Evolutionary conservation across 2,329 filamentous ascomycete genomes (phyloP).

Genomic region (Diaporthe caulivora): DNA sequence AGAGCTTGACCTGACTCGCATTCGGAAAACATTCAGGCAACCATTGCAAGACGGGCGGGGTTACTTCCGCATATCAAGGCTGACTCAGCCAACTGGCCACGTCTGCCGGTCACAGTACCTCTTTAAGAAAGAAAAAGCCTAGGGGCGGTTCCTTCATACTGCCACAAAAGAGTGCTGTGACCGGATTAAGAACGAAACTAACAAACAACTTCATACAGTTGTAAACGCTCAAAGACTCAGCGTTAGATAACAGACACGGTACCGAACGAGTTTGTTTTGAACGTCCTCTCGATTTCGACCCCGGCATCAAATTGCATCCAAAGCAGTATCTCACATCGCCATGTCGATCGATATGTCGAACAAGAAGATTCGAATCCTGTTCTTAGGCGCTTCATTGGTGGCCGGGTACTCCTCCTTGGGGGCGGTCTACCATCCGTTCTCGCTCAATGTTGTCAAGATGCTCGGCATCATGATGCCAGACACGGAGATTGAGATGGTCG

Average conservation of each 20-base stretch:
- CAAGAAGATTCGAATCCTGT: constrained; percentile 33
- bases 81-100: constrained; percentile 24
- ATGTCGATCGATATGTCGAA: background rate
- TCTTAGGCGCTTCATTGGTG: constrained; percentile 33
- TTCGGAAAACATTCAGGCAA: background rate
- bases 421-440: constrained; percentile 31
- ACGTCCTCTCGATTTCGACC: background rate
- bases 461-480: constrained; percentile 29
- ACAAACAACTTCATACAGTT: no score
- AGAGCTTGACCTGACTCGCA: no score
- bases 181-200: no score
- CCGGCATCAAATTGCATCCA: background rate
- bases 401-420: constrained; percentile 34
- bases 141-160: no score
- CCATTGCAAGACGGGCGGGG: background rate
- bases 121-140: no score
- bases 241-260: no score
- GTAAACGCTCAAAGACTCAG: no score
- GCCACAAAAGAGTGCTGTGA: no score
- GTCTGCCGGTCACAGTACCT: no score
- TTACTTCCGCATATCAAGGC: background rate
- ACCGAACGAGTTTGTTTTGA: background rate
- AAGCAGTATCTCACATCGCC: background rate
- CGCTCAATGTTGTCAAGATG: constrained; percentile 32
- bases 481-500: constrained; percentile 29